A percentile compares a stretch with the other conserved stretches of the same genome.
Evolutionary conservation across 305 asterid genomes (phyloP).

Genomic region (Coffea humblotiana): DNA sequence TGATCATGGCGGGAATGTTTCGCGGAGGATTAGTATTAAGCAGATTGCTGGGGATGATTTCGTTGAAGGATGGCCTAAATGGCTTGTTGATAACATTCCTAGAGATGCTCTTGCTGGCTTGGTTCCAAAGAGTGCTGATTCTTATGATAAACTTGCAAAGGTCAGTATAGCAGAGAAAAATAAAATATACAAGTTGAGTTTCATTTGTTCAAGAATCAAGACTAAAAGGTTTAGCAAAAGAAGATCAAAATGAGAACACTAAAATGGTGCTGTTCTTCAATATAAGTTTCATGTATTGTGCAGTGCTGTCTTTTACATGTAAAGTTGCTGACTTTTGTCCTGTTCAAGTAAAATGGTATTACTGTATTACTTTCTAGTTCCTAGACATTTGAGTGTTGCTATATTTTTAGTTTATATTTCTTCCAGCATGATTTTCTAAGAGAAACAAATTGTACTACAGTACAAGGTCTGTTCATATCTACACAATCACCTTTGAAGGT

Average conservation of each 20-base stretch:
- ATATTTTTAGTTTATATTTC: no score
- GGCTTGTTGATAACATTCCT: slow-evolving; percentile 66
- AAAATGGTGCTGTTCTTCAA: not conserved
- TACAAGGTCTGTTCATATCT: no score
- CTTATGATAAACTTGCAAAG: slow-evolving; percentile 73
- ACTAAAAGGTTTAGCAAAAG: not conserved
- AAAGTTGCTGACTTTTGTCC: no score
- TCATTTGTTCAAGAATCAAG: not conserved
- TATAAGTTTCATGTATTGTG: no score
- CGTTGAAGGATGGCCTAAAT: slow-evolving; percentile 72
- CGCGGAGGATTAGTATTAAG: slow-evolving; percentile 30
- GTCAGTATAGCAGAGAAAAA: slow-evolving; percentile 24
- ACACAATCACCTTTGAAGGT: not conserved
- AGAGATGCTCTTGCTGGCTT: slow-evolving; percentile 51
- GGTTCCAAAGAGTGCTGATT: slow-evolving; percentile 64
- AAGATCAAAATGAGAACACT: not conserved
- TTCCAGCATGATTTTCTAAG: no score
- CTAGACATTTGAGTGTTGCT: not conserved
- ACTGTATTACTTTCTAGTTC: not conserved
- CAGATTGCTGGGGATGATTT: slow-evolving; percentile 49
- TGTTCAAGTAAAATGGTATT: not conserved
- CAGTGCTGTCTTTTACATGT: no score
- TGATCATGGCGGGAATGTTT: slow-evolving; percentile 18
- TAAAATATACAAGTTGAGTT: not conserved
- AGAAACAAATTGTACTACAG: no score